Base-by-base conservation (phyloP, 345 rosid genomes). In the Salix viminalis region DNA sequence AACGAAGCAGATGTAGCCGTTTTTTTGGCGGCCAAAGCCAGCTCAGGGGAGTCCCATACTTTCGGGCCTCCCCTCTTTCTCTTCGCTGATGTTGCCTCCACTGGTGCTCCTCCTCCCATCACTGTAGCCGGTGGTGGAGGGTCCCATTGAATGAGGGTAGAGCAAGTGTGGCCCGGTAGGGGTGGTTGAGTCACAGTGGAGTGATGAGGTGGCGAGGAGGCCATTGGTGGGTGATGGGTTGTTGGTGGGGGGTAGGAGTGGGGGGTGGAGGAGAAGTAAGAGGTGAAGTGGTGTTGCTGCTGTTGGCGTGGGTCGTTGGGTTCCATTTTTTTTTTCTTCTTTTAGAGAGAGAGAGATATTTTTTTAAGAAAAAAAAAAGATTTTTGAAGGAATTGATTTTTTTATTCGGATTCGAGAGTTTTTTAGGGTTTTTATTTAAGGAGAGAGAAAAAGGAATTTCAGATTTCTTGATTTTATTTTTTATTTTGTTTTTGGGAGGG, bases 61-160 rank as follows among this genome's bases (percentile, higher is more conserved):
- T 96, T 85, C 99, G 9, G 98, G 99, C 60, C 99, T 81, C 99
- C 99, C 30, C 99, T 85, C 91, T 89, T 96, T 86, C 94, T 84
- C 88, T 83, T 88, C 4, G 90, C 82, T 0, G 90, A 83, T 80
- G 90, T 94, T 70, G 86, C 82, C 34, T n/a, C 52, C 71, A 68
- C 19, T 5, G 71, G 44, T 21, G 71, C 50, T 21, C 50, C 44
- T n/a, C n/a, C 71, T 23, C 87, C 87, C 39, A 85, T 83, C 19
- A 72, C 30, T 74, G 87, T 87, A 42, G 87, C 91, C 5, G 94
- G n/a, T 86, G 1, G 88, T 76, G 24, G 98, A 74, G 24, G 84
- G 81, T 1, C 76, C 77, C 21, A 89, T 86, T 1, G 97, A 86
- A 88, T 86, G 94, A 14, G 94, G 89, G 72, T 79, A 87, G 54